Evolutionary conservation across 1,284 basidiomycete genomes (phyloP), one percentile per base, ranked within the genome.

Genomic region (Moesziomyces aphidis): DNA sequence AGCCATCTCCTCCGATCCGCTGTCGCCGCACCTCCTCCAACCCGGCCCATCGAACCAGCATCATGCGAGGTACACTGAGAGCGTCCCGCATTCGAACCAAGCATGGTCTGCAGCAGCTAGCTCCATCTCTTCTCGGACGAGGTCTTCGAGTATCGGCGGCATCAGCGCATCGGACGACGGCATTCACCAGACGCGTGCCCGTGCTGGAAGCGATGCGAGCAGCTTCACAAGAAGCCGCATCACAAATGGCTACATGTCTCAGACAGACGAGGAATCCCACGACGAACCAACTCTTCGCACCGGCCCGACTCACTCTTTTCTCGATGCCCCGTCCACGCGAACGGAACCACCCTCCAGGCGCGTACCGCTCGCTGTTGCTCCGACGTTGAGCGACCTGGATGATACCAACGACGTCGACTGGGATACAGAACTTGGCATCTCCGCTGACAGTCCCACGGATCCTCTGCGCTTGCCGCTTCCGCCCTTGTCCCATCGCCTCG

Each of bases 171-270:
- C 7, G n/a, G 17, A 36, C 24, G 11, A 28, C 22, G 5, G 39
- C 39, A 19, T 19, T 11, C 17, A 19, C 7, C 39, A 8, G 15
- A 50, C 44, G 43, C 67, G 67, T 26, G 54, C 57, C 23, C 61
- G 67, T 4, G 60, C 67, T 22, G 67, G 61, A 21, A 70, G 67
- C 28, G 59, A 67, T 46, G 61, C 64, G n/a, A 48, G 67, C 21
- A 76, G 73, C 63, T 76, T 76, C 45, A 68, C 73, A 5, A 63
- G 73, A 43, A 73, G 64, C 26, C 45, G 70, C n/a, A 54, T 64
- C 15, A 57, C 70, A 4, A 55, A 52, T 9, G 62, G 60, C 26
- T 65, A 67, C 43, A 48, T 52, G 2, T 63, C 57, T 21, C 52
- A 45, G 19, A 54, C 56, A 4, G 64, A 72, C 34, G 64, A 70